Percentiles rank a stretch among this genome's conserved stretches.
These are phyloP conservation scores for Lodderomyces orthopsilosis DNA, from an alignment of 1,139 yeast genomes.

Conservation along the genomic window DNA sequence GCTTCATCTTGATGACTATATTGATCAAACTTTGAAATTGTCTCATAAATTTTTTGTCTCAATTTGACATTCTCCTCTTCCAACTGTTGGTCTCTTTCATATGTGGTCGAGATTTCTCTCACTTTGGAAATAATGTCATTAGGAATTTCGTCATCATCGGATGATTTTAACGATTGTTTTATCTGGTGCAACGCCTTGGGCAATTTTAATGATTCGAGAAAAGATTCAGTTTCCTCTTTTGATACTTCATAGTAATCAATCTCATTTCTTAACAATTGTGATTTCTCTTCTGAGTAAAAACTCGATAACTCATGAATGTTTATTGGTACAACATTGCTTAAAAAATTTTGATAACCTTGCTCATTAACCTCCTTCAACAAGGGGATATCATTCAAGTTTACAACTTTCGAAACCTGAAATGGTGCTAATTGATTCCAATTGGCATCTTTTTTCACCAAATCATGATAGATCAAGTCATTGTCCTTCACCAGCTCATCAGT, in stretches of 20 bases:
- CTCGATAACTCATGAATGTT: constrained; percentile 85
- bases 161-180: constrained; percentile 25
- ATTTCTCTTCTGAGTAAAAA: constrained; percentile 85
- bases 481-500: constrained; percentile 62
- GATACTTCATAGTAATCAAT: constrained; percentile 76
- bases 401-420: constrained; percentile 73
- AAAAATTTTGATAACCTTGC: constrained; percentile 56
- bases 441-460: constrained; percentile 59
- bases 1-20: constrained; percentile 45
- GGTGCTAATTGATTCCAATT: constrained; percentile 62
- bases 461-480: constrained; percentile 88
- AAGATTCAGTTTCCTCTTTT: constrained; percentile 73
- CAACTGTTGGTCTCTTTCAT: constrained; percentile 23
- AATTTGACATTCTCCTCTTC: constrained; percentile 22
- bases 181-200: constrained; percentile 65
- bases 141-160: constrained; percentile 15
- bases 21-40: constrained; percentile 40
- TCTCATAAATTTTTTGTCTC: constrained; percentile 41
- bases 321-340: constrained; percentile 79
- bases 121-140: constrained; percentile 20
- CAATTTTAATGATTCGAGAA: constrained; percentile 73
- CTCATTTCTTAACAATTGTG: constrained; percentile 69
- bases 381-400: constrained; percentile 44
- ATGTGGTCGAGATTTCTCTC: constrained; percentile 25
- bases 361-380: constrained; percentile 45